A percentile compares a stretch with the other conserved stretches of the same genome.
Conservation (phyloP, 768 basidiomycete species). For the Lentinus brumalis region DNA sequence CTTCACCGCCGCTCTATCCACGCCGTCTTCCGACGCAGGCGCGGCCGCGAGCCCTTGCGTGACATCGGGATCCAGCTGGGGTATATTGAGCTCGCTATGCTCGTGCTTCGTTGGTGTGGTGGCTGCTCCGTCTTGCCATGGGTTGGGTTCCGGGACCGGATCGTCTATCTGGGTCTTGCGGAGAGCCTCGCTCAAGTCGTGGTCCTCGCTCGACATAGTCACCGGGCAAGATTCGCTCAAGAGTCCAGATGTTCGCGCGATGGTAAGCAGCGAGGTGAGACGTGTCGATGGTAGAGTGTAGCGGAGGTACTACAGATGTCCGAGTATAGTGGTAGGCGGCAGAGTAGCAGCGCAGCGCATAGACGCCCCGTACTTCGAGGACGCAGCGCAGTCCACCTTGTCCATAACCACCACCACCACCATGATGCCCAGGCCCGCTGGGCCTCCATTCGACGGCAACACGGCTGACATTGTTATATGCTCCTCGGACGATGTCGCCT, state of each 20-base stretch:
- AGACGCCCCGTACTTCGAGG: no score
- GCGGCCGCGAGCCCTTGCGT: conserved; percentile 39
- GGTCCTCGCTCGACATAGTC: conserved; percentile 21
- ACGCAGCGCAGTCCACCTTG: not conserved
- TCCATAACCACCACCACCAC: not conserved
- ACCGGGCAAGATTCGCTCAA: not conserved
- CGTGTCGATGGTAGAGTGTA: not conserved
- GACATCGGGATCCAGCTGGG: conserved; percentile 43
- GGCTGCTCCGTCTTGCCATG: conserved; percentile 19
- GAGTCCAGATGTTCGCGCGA: not conserved
- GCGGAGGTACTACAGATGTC: no score
- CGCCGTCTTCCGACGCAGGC: conserved; percentile 1
- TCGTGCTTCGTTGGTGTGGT: not conserved
- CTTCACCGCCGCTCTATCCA: conserved; percentile 20
- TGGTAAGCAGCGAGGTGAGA: not conserved
- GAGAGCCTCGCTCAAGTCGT: conserved; percentile 22
- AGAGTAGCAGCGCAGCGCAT: no score
- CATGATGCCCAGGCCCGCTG: not conserved
- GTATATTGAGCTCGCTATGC: conserved; percentile 43
- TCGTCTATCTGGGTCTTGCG: conserved; percentile 14
- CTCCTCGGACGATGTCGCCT: conserved; percentile 51
- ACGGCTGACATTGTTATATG: conserved; percentile 50
- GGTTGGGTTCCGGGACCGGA: conserved; percentile 14
- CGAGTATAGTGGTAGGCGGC: no score
- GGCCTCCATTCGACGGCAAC: conserved; percentile 4